Percentiles rank a stretch among this genome's conserved stretches.
phyloP scores from a whole-genome alignment of 306 rosid species.

The Sechiopsis laciniata region DNA sequence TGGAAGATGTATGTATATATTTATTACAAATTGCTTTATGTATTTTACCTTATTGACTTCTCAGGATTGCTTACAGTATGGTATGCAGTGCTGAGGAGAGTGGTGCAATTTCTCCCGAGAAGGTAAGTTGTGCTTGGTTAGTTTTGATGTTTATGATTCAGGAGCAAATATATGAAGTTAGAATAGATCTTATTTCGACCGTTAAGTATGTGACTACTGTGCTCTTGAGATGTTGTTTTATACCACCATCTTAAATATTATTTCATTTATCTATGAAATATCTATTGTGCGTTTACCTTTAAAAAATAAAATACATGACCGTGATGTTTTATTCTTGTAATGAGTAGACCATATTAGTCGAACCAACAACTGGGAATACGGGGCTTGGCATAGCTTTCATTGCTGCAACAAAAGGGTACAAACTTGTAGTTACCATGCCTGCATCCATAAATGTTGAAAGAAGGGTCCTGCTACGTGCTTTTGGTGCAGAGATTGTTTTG shows the following conservation, averaged over 20 bases:
- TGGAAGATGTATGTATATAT: neutral
- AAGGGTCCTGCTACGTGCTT: constrained; percentile 81
- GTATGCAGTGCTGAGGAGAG: constrained; percentile 65
- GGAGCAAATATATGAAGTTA: neutral
- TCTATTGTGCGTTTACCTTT: neutral
- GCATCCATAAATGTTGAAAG: constrained; percentile 79
- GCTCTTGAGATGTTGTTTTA: constrained; percentile 4
- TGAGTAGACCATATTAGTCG: constrained; percentile 73
- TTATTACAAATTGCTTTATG: neutral
- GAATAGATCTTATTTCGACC: neutral
- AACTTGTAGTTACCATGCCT: constrained; percentile 82
- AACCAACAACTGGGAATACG: constrained; percentile 93
- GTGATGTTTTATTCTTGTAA: constrained; percentile 17
- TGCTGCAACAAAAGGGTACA: constrained; percentile 82
- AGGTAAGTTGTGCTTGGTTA: constrained; percentile 38
- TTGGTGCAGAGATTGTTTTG: constrained; percentile 85
- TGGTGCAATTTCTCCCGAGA: constrained; percentile 71
- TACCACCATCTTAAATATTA: neutral
- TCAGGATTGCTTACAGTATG: constrained; percentile 91
- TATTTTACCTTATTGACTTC: constrained; percentile 21
- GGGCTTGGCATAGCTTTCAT: constrained; percentile 89
- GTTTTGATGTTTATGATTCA: neutral
- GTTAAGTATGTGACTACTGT: neutral
- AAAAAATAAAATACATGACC: neutral
- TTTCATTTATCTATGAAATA: neutral